Evolutionary conservation across 139 green algal genomes (phyloP), one percentile per base, ranked within the genome.

Genomic region (Nannochloris sp.): DNA sequence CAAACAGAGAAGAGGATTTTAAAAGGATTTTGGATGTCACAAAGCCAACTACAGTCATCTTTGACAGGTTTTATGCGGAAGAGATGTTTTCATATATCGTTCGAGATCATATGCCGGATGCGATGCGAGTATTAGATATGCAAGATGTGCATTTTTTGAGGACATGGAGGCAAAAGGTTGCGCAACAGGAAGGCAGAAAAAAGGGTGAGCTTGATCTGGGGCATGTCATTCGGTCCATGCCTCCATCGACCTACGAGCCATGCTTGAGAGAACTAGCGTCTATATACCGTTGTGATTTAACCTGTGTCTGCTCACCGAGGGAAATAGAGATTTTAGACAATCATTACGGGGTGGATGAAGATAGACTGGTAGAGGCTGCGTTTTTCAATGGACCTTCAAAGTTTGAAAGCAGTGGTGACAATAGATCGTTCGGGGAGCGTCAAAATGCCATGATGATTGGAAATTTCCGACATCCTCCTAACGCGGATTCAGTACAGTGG

Each of bases 361-460:
- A 82, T 71, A 57, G 87, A 3, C 63, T 53, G 5, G 61, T 70
- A 14, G 77, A 81, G 2, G 71, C 81, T 1, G 81, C 84, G 49
- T 87, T 84, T 68, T 48, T 57, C 9, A 60, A 53, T 53, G 18
- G 11, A 7, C 46, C n/a, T 50, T 50, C 16, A 1, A 50, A 18
- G 0, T 7, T 50, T 50, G 15, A 50, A 50, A 18, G 16, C 18
- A 34, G 18, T 31, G 15, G 27, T 19, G n/a, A 54, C 15, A 54
- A 16, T 16, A 19, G 16, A 58, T 19, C 27, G 11, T 72, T 66
- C 25, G 23, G 19, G 1, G 44, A 66, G 23, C 69, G 81, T 23
- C 15, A 16, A n/a, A 59, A 88, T 61, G 85, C 85, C 44, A 34
- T 82, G n/a, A 76, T 76, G 68, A 78, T 89, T 46, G 82, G 82